Base-by-base conservation (phyloP, 1,284 basidiomycete species). In the Erythrobasidium hasegawianum region DNA sequence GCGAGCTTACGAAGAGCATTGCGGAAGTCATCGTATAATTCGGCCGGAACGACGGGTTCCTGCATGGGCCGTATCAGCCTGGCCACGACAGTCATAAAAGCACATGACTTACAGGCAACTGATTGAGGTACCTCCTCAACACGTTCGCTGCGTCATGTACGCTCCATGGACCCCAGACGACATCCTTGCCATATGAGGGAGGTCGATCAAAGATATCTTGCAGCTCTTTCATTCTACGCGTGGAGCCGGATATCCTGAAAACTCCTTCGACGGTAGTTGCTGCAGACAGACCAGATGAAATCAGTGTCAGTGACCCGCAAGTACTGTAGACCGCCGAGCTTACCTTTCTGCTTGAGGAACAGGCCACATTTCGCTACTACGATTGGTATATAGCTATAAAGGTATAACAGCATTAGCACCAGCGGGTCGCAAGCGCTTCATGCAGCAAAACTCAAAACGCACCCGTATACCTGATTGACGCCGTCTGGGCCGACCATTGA, bases 61-160 rank as follows among this genome's bases (percentile, higher is more conserved):
- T 90, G 73, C 29, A 43, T 10, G 11, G n/a, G 16, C n/a, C 41
- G 0, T 14, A 47, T 24, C 7, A 24, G 22, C 47, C 24, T 1
- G 13, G 18, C 41, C 14, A n/a, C 55, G 24, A 8, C 22, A 18
- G 53, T n/a, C n/a, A n/a, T 22, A 71, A 59, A 52, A 39, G 61
- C 62, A 26, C 9, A 60, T 57, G 4, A 84, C 87, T 76, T 74
- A 92, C 92, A 38, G 95, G 93, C 88, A 97, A 91, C 75, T 89
- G 88, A 5, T 94, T 97, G 68, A 98, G 85, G 79, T 93, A 98
- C 79, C 95, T 82, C 67, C 95, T 84, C 75, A 98, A 90, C 59
- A 98, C 91, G 73, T 90, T 95, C 18, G 95, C 95, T 56, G 96
- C 92, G 76, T 98, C 95, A 77, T 98, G 95, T 1, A 93, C 85